Percentiles rank a stretch among this genome's conserved stretches.
These are phyloP conservation scores for Colletotrichum salicis DNA, from an alignment of 2,329 filamentous ascomycete species.

Conservation along the genomic window DNA sequence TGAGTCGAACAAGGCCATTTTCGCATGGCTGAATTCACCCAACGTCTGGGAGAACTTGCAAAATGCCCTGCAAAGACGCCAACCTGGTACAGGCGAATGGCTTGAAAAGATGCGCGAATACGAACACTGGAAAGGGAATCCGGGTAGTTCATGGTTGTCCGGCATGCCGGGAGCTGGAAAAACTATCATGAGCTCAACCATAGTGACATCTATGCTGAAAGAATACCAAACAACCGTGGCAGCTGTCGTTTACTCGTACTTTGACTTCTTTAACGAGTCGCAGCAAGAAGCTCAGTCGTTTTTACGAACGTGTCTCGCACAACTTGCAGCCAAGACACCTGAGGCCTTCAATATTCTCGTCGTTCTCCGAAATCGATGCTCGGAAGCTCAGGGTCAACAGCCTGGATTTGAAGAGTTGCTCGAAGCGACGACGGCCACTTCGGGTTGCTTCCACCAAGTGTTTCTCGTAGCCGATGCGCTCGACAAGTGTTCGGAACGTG, in stretches of 20 bases:
- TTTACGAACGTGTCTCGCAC: neutral
- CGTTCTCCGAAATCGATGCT: neutral
- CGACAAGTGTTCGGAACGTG: neutral
- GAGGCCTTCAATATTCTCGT: neutral
- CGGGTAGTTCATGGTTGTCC: neutral
- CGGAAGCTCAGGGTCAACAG: neutral
- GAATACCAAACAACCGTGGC: neutral
- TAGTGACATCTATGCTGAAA: accelerated
- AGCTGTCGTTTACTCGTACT: neutral
- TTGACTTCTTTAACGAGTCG: neutral
- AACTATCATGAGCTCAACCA: neutral
- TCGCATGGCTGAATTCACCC: neutral
- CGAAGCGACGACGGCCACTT: neutral
- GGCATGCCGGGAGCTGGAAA: neutral
- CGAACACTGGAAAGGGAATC: neutral
- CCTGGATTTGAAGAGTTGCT: neutral
- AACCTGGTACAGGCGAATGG: neutral
- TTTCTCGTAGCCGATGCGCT: neutral
- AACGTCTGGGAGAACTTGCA: neutral
- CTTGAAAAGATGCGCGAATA: neutral
- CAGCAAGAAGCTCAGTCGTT: neutral
- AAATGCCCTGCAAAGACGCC: neutral
- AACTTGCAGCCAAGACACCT: neutral
- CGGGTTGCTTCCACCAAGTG: neutral
- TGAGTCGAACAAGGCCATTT: neutral